phyloP scores from a whole-genome alignment of 257 asterid genomes.

The Solanum paucissectum region DNA sequence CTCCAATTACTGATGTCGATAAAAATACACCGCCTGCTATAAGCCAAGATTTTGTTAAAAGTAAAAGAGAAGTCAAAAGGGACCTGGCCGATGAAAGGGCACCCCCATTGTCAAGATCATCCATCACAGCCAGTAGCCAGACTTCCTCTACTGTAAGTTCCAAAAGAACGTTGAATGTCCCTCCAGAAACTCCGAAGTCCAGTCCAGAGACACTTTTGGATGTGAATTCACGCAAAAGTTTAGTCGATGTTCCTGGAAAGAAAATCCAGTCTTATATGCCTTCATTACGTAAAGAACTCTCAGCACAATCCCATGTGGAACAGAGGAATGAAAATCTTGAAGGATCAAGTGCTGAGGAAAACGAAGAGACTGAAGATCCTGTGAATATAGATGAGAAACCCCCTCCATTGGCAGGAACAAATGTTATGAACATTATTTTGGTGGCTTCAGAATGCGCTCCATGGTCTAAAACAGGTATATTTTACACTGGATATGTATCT shows the following conservation, averaged over 20 bases:
- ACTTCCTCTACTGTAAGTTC: conserved; percentile 12
- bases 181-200: conserved; percentile 3
- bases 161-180: conserved; percentile 2
- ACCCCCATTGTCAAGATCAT: conserved; percentile 16
- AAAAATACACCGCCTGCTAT: conserved; percentile 10
- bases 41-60: conserved; percentile 21
- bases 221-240: conserved; percentile 10
- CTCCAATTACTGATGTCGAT: conserved; percentile 6
- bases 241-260: conserved; percentile 6
- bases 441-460: conserved; percentile 94
- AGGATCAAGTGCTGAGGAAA: conserved; percentile 22
- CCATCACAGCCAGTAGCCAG: conserved; percentile 11
- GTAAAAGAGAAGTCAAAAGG: conserved; percentile 21
- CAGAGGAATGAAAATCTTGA: conserved; percentile 17
- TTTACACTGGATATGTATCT: not conserved
- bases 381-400: conserved; percentile 38
- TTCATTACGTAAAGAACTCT: conserved; percentile 1
- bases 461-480: conserved; percentile 86
- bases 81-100: conserved; percentile 21
- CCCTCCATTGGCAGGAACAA: conserved; percentile 84
- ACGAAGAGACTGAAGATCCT: conserved; percentile 25
- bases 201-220: conserved; percentile 11
- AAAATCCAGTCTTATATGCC: conserved; percentile 23
- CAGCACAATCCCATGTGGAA: conserved; percentile 5
- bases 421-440: conserved; percentile 81